Evolutionary conservation across 805 yeast species (phyloP), one percentile per base, ranked within the genome.

Genomic region (Maudiozyma serrabonitensis): DNA sequence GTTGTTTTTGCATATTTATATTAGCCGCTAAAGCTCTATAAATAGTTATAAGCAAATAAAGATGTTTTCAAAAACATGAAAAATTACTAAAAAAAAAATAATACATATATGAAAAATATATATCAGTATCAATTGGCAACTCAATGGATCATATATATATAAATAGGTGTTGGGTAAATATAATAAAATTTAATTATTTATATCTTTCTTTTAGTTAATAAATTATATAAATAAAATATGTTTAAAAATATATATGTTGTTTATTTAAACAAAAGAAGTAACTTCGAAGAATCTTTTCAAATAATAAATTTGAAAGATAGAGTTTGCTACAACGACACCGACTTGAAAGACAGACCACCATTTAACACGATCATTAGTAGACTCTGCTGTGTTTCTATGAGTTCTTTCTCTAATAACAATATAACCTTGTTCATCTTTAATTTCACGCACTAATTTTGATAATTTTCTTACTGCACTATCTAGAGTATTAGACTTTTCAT

Each of bases 331-430:
- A 43, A 91, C 97, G 49, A 93, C 90, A 47, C 82, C 60, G 55
- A 93, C 74, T 73, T 91, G 99, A 76, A 90, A 84, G 32, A 87
- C 75, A 26, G 96, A 87, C 99, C 99, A 91, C 87, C 95, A 93
- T 70, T 91, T 91, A 56, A 91, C 98, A 62, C 99, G 81, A 49
- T 93, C 84, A 69, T 91, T 91, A 43, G 99, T 91, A 23, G 95
- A 86, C 71, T 91, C 99, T 6, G 99, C 98, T 9, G 99, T 91
- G 72, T 91, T 93, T 79, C 99, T 85, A 69, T 91, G 99, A 15
- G 95, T 86, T 73, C 97, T 84, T 71, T 91, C 99, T 71, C 99
- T 82, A 53, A 91, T 89, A 45, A 90, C 95, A 59, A 93, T 82
- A 70, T 93, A 93, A 59, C 87, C 79, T 56, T 74, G 95, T 70